Conservation (phyloP, 1,139 yeast genomes). For the Tardiomyces depauwii region DNA sequence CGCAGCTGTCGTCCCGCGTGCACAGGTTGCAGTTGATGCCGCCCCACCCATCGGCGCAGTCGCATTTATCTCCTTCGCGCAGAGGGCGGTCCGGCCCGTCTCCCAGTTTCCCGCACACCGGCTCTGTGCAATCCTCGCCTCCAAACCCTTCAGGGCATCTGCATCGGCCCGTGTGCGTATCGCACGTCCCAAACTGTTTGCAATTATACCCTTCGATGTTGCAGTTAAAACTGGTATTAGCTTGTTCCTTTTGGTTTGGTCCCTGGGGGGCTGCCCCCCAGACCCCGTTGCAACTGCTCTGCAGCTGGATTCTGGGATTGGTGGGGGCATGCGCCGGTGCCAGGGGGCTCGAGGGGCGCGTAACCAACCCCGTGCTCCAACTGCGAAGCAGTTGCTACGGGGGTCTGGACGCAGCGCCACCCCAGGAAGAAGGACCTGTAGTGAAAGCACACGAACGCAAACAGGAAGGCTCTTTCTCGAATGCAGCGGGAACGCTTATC, state of each 20-base stretch:
- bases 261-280: too few species aligned
- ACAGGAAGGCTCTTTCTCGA: too few species aligned
- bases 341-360: too few species aligned
- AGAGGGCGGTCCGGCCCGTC: conserved; percentile 56
- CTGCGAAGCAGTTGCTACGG: too few species aligned
- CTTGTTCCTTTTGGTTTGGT: too few species aligned
- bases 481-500: too few species aligned
- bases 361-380: too few species aligned
- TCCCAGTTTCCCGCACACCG: conserved; percentile 75
- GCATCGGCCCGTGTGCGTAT: conserved; percentile 80
- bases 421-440: too few species aligned
- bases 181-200: conserved; percentile 79
- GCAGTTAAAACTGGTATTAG: conserved; percentile 63
- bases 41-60: conserved; percentile 77
- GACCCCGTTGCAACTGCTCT: not conserved
- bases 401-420: too few species aligned
- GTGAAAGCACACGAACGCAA: too few species aligned
- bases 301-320: too few species aligned
- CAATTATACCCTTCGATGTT: conserved; percentile 85
- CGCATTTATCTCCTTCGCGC: conserved; percentile 46
- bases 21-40: conserved; percentile 92
- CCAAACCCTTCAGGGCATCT: conserved; percentile 91
- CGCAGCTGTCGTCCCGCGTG: conserved; percentile 60
- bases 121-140: conserved; percentile 82
- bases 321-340: not conserved